Base-by-base conservation (phyloP, 2,329 filamentous ascomycete species). In the Claviceps purpurea region DNA sequence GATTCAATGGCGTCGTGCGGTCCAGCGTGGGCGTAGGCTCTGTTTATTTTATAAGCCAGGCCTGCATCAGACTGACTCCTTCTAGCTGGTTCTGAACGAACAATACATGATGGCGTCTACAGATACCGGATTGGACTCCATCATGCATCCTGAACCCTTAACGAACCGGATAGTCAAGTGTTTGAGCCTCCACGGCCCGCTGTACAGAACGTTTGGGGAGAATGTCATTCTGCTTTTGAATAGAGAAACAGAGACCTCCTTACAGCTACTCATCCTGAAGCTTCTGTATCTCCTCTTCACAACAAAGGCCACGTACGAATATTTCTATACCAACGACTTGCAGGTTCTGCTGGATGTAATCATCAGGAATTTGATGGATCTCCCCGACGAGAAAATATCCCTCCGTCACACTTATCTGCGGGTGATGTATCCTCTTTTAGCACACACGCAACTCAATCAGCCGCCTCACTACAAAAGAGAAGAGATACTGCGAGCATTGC, bases 241-340 rank as follows among this genome's bases (percentile, higher is more conserved):
- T 65, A 84, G 93, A 60, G 93, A 97, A 73, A 89, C 86, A 10
- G 90, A 97, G 67, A 95, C 93, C 0, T 91, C 89, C 1, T 78
- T 95, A 40, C 94, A 98, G 68, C 77, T 98, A 26, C 78, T 98
- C n/a, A 97, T 97, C 54, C 76, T 98, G 43, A 98, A 98, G 69
- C 79, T 96, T 4, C 75, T 98, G 30, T 98, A 97, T 68, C 80
- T 98, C 39, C 77, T 98, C 10, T 98, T 98, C 69, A 95, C 90
- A 4, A 97, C 89, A 10, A 82, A 82, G 52, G 80, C 85, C 16
- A 98, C 93, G 0, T 89, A 93, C 66, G 93, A 98, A 69, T 98
- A 97, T 68, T 98, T 98, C 64, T 98, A 97, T 68, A 96, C 89
- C 30, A 98, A 98, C 64, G 93, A 98, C 63, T 75, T 98, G 34